phyloP scores from a whole-genome alignment of 345 rosid species.

The Diplotaxis tenuifolia region DNA sequence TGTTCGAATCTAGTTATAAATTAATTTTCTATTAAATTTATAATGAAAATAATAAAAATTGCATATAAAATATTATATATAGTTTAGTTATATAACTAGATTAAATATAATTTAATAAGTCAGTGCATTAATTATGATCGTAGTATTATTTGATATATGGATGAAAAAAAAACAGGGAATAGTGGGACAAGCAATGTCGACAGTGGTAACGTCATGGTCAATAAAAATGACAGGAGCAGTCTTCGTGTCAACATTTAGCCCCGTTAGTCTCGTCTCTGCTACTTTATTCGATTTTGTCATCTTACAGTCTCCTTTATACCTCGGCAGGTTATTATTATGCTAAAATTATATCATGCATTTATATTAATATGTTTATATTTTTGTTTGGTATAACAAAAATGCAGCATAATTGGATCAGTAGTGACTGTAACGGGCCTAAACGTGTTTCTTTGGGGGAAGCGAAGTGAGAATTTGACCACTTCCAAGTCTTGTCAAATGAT shows the following conservation, averaged over 20 bases:
- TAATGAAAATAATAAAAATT: no score
- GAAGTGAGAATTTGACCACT: constrained; percentile 17
- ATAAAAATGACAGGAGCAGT: constrained; percentile 47
- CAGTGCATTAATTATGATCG: no score
- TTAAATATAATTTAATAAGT: no score
- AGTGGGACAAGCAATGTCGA: constrained; percentile 48
- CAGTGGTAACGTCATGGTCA: constrained; percentile 47
- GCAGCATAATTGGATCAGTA: constrained; percentile 35
- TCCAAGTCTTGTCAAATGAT: constrained; percentile 9
- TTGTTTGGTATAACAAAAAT: neutral
- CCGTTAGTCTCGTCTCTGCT: constrained; percentile 37
- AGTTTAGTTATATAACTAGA: no score
- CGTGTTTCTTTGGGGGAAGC: constrained; percentile 42
- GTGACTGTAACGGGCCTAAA: constrained; percentile 34
- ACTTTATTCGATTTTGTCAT: constrained; percentile 36
- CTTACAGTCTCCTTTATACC: constrained; percentile 30
- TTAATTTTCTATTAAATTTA: no score
- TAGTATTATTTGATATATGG: neutral
- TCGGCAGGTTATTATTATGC: constrained; percentile 32
- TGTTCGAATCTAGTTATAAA: no score
- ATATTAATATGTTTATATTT: no score
- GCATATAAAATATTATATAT: no score
- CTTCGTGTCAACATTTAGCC: constrained; percentile 47
- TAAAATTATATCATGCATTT: constrained; percentile 5
- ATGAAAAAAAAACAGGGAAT: constrained; percentile 39